Base-by-base conservation (phyloP, 192 early-diverging fungal genomes). In the Podila epigama region DNA sequence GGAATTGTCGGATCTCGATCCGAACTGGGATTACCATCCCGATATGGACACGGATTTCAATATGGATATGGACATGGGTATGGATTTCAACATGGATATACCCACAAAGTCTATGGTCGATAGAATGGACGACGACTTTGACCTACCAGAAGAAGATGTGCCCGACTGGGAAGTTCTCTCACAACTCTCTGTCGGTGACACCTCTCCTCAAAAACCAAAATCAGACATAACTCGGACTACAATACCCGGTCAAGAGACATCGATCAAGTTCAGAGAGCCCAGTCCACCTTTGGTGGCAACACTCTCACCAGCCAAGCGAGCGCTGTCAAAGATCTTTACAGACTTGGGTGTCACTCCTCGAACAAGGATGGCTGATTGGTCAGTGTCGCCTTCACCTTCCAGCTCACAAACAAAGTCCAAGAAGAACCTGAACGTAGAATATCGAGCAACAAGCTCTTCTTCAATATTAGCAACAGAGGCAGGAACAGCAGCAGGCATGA, bases 101-200 rank as follows among this genome's bases (percentile, higher is more conserved):
- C n/a, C n/a, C n/a, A n/a, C n/a, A n/a, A n/a, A n/a, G n/a, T n/a
- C n/a, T n/a, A n/a, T n/a, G 52, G 29, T 28, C 29, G 27, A 54
- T 31, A 7, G 15, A 2, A 25, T 54, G 5, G 29, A 48, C 25
- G 63, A 66, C 40, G 63, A 72, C 22, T 42, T 58, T 3, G 70
- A 51, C 5, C 9, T 72, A 15, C 33, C 20, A 7, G 36, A 8
- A 7, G 36, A 8, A 5, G 27, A 48, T 28, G 57, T 60, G 20
- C 27, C 31, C 7, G 63, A 61, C 5, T 65, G 63, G 70, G 70
- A 59, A 10, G 56, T 44, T 25, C 42, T 59, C 25, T 72, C 70
- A 5, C 56, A 75, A 18, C 29, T 63, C 18, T 58, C 65, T 8
- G 35, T 63, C 53, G 51, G 58, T 18, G 54, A 54, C 18, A 15